Percentiles rank a stretch among this genome's conserved stretches.
Conservation (phyloP, 306 rosid species). For the Trichosanthes cucumerina region DNA sequence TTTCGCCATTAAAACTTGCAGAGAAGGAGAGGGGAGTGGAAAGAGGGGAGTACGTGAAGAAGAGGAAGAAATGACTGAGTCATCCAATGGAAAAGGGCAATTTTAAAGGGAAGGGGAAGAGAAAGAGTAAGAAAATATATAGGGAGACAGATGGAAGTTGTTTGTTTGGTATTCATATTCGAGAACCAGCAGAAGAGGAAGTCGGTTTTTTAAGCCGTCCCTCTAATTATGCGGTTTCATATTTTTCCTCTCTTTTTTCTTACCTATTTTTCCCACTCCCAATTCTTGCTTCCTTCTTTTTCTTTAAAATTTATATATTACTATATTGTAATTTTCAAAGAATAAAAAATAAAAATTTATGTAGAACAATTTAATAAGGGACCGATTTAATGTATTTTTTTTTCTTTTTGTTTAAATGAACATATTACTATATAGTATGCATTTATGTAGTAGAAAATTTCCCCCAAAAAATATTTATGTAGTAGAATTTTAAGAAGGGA, state of each 20-base stretch:
- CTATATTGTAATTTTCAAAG: too few relatives aligned
- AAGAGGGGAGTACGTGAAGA: not conserved
- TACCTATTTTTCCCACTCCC: not conserved
- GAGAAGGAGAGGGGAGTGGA: not conserved
- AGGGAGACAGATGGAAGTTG: not conserved
- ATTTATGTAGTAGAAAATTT: too few relatives aligned
- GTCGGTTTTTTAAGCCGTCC: slow-evolving; percentile 1
- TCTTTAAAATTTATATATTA: too few relatives aligned
- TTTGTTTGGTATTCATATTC: not conserved
- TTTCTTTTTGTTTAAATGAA: too few relatives aligned
- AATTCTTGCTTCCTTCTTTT: not conserved
- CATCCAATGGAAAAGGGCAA: not conserved
- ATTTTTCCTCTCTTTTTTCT: not conserved
- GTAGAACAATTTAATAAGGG: too few relatives aligned
- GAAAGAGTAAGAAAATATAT: not conserved
- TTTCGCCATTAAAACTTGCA: slow-evolving; percentile 43
- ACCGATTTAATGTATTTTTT: too few relatives aligned
- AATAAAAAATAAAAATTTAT: too few relatives aligned
- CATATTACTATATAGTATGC: not conserved
- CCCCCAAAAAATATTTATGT: too few relatives aligned
- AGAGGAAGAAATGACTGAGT: not conserved
- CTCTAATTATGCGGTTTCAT: not conserved
- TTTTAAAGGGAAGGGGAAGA: not conserved
- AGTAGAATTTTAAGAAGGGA: too few relatives aligned
- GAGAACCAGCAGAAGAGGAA: not conserved